Evolutionary conservation across 805 yeast genomes (phyloP).

Genomic region (Wickerhamiella kurtzmanii): DNA sequence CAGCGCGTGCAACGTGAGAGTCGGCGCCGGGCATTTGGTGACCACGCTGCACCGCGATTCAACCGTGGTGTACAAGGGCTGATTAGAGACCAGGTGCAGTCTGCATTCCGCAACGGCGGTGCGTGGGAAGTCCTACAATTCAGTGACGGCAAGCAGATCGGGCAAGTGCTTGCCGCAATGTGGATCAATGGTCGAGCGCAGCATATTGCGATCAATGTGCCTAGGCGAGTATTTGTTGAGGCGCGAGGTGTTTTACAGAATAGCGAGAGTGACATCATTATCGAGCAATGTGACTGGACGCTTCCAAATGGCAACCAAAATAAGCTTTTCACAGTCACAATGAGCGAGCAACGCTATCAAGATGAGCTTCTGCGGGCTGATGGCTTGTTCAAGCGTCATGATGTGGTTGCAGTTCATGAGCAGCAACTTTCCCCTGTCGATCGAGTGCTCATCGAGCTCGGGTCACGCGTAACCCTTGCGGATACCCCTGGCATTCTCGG

Average conservation of each 20-base stretch:
- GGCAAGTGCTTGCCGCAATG: conserved; percentile 64
- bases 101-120: conserved; percentile 45
- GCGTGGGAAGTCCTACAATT: conserved; percentile 81
- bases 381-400: conserved; percentile 49
- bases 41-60: conserved; percentile 33
- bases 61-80: conserved; percentile 45
- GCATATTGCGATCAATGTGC: conserved; percentile 55
- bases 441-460: conserved; percentile 66
- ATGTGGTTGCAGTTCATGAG: conserved; percentile 63
- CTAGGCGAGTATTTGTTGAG: conserved; percentile 52
- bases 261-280: background rate
- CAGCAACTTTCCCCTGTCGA: conserved; percentile 52
- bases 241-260: conserved; percentile 5
- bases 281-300: conserved; percentile 33
- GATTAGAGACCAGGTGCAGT: conserved; percentile 64
- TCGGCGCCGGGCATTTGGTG: conserved; percentile 69
- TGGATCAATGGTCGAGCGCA: conserved; percentile 61
- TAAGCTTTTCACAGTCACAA: conserved; percentile 42
- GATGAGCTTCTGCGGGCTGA: conserved; percentile 45
- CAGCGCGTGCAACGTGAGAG: conserved; percentile 62
- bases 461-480: conserved; percentile 53
- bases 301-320: conserved; percentile 55
- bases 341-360: conserved; percentile 52
- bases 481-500: conserved; percentile 68
- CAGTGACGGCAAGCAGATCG: conserved; percentile 38